Evolutionary conservation across 2,329 filamentous ascomycete genomes (phyloP), one percentile per base, ranked within the genome.

Genomic region (Botrytis byssoidea): DNA sequence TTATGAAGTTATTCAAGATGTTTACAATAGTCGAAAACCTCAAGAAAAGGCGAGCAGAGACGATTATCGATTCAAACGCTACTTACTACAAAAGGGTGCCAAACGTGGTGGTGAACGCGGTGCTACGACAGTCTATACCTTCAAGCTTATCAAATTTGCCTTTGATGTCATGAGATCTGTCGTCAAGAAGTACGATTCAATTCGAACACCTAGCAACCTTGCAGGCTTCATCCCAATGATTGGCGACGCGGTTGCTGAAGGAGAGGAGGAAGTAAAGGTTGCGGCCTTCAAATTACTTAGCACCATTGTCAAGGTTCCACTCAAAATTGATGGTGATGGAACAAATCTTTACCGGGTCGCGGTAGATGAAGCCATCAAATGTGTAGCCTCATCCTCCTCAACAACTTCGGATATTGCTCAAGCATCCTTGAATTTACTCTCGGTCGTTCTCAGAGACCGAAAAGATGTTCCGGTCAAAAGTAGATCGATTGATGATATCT

Each of bases 221-320:
- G 85, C 90, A 61, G 95, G 94, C 0, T 98, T 98, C 79, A 85
- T 99, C 68, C 94, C 94, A 0, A 91, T 98, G 74, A 87, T 98
- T 48, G 95, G 95, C 71, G 96, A 99, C 82, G 90, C 93, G 0
- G 86, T 98, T 61, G 86, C 97, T 12, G 91, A 90, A 77, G 91
- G 90, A 2, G 93, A 98, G 80, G 95, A 98, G 79, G 96, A 99
- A 81, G 92, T 99, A 74, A 96, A 97, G 83, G 89, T 97, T 48
- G 92, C 95, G 1, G 91, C 94, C 18, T 91, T 98, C 80, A 91
- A 94, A 76, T 85, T 98, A n/a, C 86, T 99, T 40, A 91, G 91
- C 0, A 91, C 93, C 2, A 91, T 98, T 74, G 91, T 94, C 82
- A 95, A 93, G 80, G 92, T 98, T 7, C 93, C 93, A 0, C 88